A percentile compares a stretch with the other conserved stretches of the same genome.
Conservation (phyloP, 495 filamentous ascomycete genomes). For the Ramalina peruviana region DNA sequence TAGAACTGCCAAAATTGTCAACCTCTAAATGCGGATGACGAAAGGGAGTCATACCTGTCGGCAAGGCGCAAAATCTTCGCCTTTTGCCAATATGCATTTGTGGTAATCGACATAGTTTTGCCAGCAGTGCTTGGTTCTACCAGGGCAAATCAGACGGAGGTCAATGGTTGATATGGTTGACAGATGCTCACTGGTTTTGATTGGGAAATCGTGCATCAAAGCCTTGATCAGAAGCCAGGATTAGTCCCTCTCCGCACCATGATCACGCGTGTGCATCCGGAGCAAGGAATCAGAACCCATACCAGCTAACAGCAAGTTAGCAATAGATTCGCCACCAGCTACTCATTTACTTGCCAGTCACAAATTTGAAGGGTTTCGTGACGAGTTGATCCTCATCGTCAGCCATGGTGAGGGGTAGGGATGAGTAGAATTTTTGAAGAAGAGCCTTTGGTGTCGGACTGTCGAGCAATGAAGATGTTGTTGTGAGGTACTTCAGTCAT, state of each 20-base stretch:
- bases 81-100: constrained; percentile 97
- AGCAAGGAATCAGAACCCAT: constrained; percentile 16
- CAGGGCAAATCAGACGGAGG: not conserved
- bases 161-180: not conserved
- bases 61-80: constrained; percentile 97
- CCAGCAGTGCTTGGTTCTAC: constrained; percentile 78
- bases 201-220: constrained; percentile 99
- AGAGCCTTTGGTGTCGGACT: too few species aligned
- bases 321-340: not conserved
- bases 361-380: constrained; percentile 99
- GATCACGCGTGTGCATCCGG: constrained; percentile 20
- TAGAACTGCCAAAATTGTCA: constrained; percentile 52
- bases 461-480: not conserved
- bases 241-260: not conserved
- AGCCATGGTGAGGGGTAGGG: not conserved
- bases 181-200: constrained; percentile 63
- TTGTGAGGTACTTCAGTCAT: not conserved
- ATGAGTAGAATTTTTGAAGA: too few species aligned
- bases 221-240: constrained; percentile 37
- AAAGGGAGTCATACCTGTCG: constrained; percentile 53
- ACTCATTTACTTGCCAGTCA: constrained; percentile 62
- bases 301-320: constrained; percentile 29
- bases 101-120: constrained; percentile 99
- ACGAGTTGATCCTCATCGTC: constrained; percentile 72
- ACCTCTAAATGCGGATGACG: not conserved